Evolutionary conservation across 352 stramenopile genomes (phyloP).

Genomic region (Pythium brachiatum): DNA sequence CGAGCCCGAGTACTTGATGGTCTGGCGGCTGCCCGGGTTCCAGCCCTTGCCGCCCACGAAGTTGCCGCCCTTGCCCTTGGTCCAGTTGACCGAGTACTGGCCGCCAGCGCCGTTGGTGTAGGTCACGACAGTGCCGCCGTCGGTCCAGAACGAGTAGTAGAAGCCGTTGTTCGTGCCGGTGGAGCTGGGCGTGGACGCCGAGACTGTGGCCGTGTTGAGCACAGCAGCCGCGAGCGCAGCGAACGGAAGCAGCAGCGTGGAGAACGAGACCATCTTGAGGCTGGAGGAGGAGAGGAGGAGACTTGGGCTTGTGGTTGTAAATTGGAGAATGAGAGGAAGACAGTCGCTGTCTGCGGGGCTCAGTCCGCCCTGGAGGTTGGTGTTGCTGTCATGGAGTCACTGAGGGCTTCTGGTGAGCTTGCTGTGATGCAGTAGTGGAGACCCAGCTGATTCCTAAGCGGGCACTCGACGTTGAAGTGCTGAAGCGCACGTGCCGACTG

Average conservation of each 20-base stretch:
- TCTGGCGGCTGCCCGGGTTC: constrained; percentile 3
- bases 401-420: no score
- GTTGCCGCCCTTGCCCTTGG: constrained; percentile 7
- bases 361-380: no score
- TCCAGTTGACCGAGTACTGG: constrained; percentile 6
- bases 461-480: not conserved
- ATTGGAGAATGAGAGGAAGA: not conserved
- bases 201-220: not conserved
- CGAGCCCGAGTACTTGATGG: constrained; percentile 3
- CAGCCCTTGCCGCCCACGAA: constrained; percentile 10
- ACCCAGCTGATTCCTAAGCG: not conserved
- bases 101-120: constrained; percentile 12
- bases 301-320: not conserved
- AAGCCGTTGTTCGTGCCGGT: constrained; percentile 1
- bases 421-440: no score
- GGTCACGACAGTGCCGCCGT: not conserved
- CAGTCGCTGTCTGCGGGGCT: not conserved
- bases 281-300: not conserved
- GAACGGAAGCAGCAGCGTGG: not conserved
- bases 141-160: constrained; percentile 15
- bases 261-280: constrained; percentile 9
- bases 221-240: not conserved
- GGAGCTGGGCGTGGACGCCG: not conserved
- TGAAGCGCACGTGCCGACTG: not conserved
- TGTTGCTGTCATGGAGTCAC: no score